Evolutionary conservation across 495 filamentous ascomycete genomes (phyloP).

Genomic region (Xanthoparmelia taractica): DNA sequence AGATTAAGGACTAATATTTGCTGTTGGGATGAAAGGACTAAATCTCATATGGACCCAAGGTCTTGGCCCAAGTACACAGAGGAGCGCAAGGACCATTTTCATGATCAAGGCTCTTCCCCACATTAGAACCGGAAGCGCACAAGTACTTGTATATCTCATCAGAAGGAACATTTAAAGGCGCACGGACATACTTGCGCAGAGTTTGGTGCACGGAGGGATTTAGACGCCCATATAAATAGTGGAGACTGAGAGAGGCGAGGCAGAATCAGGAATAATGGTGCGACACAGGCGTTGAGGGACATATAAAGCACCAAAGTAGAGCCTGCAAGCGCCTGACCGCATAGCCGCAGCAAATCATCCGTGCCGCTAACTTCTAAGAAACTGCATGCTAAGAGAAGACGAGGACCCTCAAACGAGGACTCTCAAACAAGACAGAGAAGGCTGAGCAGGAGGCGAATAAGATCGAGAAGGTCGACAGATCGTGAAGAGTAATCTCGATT

Average conservation of each 20-base stretch:
- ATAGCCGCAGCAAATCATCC: slow-evolving; percentile 4
- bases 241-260: too few relatives aligned
- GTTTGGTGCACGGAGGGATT: not conserved
- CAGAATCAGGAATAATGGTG: not conserved
- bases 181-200: not conserved
- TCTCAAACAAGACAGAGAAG: not conserved
- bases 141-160: not conserved
- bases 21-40: not conserved
- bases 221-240: not conserved
- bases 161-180: not conserved
- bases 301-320: too few relatives aligned
- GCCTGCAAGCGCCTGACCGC: not conserved
- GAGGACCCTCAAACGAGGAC: too few relatives aligned
- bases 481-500: not conserved
- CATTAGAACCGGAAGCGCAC: slow-evolving; percentile 2
- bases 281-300: slow-evolving; percentile 1
- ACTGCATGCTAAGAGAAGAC: not conserved
- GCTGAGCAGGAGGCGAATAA: not conserved
- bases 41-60: not conserved
- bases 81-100: slow-evolving; percentile 1
- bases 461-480: not conserved
- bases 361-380: too few relatives aligned
- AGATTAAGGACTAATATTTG: not conserved
- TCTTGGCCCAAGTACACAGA: not conserved
- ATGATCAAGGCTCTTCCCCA: not conserved